Evolutionary conservation across 78 protist genomes (phyloP).

Genomic region (Dictyostelium firmibasis): DNA sequence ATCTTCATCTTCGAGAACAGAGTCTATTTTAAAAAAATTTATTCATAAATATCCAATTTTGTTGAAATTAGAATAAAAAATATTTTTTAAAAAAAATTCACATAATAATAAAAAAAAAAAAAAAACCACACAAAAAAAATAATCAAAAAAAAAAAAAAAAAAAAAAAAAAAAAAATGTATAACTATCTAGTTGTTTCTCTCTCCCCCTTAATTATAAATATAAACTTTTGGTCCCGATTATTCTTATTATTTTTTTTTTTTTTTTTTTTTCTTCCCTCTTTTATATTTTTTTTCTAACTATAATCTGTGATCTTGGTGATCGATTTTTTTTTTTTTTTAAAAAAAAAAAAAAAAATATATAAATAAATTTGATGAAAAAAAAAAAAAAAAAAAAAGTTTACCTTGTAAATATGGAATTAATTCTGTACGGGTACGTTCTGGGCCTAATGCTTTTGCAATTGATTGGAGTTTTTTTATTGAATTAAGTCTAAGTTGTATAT

Average conservation of each 20-base stretch:
- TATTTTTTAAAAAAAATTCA: not conserved
- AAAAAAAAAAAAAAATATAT: not conserved
- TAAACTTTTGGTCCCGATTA: too few relatives aligned
- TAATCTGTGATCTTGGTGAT: not conserved
- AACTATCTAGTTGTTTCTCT: not conserved
- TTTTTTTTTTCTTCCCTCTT: too few relatives aligned
- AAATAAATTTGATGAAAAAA: not conserved
- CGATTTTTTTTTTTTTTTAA: not conserved
- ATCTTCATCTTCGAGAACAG: constrained; percentile 95
- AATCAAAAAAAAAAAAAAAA: not conserved
- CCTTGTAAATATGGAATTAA: constrained; percentile 96
- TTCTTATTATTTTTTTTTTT: too few relatives aligned
- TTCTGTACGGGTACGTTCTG: constrained; percentile 96
- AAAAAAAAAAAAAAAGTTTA: constrained; percentile 6
- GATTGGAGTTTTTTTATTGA: constrained; percentile 91
- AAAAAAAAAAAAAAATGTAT: not conserved
- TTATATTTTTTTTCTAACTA: not conserved
- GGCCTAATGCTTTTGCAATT: constrained; percentile 96
- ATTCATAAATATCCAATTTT: not conserved
- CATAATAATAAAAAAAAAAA: not conserved
- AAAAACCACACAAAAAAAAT: not conserved
- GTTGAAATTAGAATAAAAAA: not conserved
- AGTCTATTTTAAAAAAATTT: constrained; percentile 58
- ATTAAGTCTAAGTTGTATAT: constrained; percentile 93
- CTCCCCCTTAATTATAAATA: too few relatives aligned